Percentiles rank a stretch among this genome's conserved stretches.
Evolutionary conservation across 345 rosid genomes (phyloP).

Genomic region (Iberis pinnata): DNA sequence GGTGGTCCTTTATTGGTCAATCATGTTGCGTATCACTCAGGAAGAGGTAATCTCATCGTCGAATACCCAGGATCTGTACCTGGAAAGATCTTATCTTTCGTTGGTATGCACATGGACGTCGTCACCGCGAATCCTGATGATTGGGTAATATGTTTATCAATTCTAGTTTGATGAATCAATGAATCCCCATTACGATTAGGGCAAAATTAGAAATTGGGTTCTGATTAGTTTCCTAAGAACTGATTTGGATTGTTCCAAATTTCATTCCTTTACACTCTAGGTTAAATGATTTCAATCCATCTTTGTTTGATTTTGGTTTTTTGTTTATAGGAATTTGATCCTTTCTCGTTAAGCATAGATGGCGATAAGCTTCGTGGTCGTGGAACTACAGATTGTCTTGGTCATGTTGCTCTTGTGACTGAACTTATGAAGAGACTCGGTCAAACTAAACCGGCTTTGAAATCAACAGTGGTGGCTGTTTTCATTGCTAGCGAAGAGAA

Average conservation of each 20-base stretch:
- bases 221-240: background rate
- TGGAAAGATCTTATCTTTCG: slow-evolving; percentile 85
- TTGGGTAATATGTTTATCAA: slow-evolving; percentile 44
- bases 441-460: slow-evolving; percentile 61
- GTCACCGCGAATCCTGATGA: slow-evolving; percentile 93
- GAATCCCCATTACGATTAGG: slow-evolving; percentile 2
- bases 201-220: background rate
- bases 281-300: no score
- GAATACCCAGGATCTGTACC: slow-evolving; percentile 92
- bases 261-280: no score
- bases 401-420: slow-evolving; percentile 86
- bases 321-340: slow-evolving; percentile 78
- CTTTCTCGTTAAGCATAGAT: slow-evolving; percentile 72
- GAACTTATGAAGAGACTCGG: slow-evolving; percentile 86
- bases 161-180: background rate
- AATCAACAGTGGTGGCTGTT: slow-evolving; percentile 77
- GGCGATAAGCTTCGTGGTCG: slow-evolving; percentile 92
- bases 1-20: slow-evolving; percentile 74
- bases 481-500: slow-evolving; percentile 94
- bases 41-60: slow-evolving; percentile 87
- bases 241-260: background rate
- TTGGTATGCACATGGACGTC: slow-evolving; percentile 99
- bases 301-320: background rate
- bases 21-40: slow-evolving; percentile 62
- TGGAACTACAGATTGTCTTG: slow-evolving; percentile 98